A percentile compares a stretch with the other conserved stretches of the same genome.
Conservation (phyloP, 1,139 yeast species). For the Zygoascus meyerae region DNA sequence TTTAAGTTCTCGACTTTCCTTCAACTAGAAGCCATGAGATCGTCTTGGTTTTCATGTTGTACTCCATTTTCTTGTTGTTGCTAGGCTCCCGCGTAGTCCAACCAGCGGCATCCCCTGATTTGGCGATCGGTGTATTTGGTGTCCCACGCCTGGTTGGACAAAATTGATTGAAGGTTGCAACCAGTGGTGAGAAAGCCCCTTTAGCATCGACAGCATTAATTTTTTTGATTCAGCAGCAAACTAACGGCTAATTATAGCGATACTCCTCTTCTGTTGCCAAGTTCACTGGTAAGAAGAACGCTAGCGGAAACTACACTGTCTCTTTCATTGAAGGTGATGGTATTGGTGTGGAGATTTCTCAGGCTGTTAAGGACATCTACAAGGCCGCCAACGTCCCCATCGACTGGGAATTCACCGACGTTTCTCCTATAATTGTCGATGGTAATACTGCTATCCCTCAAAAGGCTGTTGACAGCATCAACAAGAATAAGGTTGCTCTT, state of each 20-base stretch:
- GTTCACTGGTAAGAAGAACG: slow-evolving; percentile 51
- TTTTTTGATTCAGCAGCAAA: background rate
- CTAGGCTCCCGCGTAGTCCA: no score
- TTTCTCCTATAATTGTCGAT: slow-evolving; percentile 84
- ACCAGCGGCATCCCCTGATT: no score
- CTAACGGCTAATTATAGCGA: slow-evolving; percentile 1
- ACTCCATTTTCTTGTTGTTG: no score
- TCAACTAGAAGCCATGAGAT: no score
- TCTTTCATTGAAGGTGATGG: slow-evolving; percentile 99
- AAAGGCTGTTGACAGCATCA: slow-evolving; percentile 86
- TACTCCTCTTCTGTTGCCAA: slow-evolving; percentile 45
- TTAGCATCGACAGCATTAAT: background rate
- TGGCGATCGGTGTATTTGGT: no score
- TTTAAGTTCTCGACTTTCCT: background rate
- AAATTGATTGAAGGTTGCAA: no score
- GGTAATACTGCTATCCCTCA: slow-evolving; percentile 94
- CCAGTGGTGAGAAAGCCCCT: no score
- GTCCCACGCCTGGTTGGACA: no score
- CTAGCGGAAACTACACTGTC: slow-evolving; percentile 66
- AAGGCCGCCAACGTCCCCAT: slow-evolving; percentile 92
- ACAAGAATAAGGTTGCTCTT: slow-evolving; percentile 87
- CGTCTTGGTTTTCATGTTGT: no score
- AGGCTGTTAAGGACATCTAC: slow-evolving; percentile 86
- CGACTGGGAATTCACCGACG: slow-evolving; percentile 96
- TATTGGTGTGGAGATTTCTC: slow-evolving; percentile 92